phyloP scores from a whole-genome alignment of 345 rosid species.

The Acer negundo region DNA sequence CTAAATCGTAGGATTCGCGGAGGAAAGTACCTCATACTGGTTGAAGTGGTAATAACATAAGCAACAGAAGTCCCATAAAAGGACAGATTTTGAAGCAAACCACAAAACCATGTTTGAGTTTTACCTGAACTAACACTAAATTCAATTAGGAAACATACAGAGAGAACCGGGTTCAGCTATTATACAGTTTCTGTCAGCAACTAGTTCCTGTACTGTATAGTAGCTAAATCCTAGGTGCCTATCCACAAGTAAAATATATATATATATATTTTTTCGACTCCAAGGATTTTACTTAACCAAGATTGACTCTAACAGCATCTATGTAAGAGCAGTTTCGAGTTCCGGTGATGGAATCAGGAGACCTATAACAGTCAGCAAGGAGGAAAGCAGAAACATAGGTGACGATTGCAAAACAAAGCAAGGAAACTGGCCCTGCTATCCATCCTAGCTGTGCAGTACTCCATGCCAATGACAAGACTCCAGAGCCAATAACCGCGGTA shows the following conservation, averaged over 20 bases:
- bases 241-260: background rate
- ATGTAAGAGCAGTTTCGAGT: constrained; percentile 40
- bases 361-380: constrained; percentile 58
- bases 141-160: constrained; percentile 19
- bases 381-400: constrained; percentile 52
- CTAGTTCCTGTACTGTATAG: no score
- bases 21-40: constrained; percentile 57
- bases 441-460: constrained; percentile 68
- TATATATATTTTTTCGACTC: background rate
- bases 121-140: constrained; percentile 45
- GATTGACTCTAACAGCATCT: constrained; percentile 46
- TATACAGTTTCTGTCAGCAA: no score
- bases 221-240: background rate
- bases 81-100: constrained; percentile 51
- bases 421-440: constrained; percentile 56
- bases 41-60: constrained; percentile 65
- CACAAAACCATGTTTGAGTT: constrained; percentile 55
- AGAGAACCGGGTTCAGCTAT: no score
- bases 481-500: constrained; percentile 52
- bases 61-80: constrained; percentile 54
- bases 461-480: constrained; percentile 69
- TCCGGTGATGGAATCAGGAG: constrained; percentile 46
- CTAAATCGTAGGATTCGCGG: constrained; percentile 5
- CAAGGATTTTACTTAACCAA: constrained; percentile 34
- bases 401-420: constrained; percentile 53